Conservation (phyloP, 305 asterid species). For the Fraxinus floribunda region DNA sequence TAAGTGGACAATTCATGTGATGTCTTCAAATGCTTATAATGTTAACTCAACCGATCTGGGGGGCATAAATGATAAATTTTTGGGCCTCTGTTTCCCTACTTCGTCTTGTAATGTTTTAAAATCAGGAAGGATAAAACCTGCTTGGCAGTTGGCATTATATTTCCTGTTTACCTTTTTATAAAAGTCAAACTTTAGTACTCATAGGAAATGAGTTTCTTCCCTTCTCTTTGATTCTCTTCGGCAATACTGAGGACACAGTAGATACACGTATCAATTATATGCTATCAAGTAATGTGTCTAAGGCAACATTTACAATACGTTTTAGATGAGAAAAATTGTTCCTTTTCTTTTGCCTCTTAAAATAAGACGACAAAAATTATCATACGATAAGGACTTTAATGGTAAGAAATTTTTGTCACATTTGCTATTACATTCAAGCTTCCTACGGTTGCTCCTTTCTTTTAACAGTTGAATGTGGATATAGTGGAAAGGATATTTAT, state of each 20-base stretch:
- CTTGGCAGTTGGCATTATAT: not conserved
- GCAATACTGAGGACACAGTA: not conserved
- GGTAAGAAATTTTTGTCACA: not conserved
- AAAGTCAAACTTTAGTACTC: not conserved
- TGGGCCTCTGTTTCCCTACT: not conserved
- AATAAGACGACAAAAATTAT: not conserved
- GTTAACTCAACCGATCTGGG: not conserved
- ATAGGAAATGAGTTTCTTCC: not conserved
- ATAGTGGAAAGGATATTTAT: not conserved
- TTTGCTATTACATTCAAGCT: not conserved
- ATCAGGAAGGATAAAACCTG: not conserved
- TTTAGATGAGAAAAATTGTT: not conserved
- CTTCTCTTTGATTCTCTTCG: not conserved
- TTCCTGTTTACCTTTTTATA: not conserved
- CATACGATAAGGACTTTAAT: not conserved
- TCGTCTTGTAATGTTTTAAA: not conserved
- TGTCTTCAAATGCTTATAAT: not conserved
- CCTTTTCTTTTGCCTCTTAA: not conserved
- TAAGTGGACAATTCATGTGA: not conserved
- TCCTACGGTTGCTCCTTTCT: not conserved
- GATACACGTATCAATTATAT: not conserved
- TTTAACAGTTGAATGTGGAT: not conserved
- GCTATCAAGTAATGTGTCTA: not conserved
- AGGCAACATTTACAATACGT: not conserved
- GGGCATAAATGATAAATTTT: not conserved